Percentiles rank a stretch among this genome's conserved stretches.
Evolutionary conservation across 2,329 filamentous ascomycete species (phyloP).

Genomic region (Amauroascus niger): DNA sequence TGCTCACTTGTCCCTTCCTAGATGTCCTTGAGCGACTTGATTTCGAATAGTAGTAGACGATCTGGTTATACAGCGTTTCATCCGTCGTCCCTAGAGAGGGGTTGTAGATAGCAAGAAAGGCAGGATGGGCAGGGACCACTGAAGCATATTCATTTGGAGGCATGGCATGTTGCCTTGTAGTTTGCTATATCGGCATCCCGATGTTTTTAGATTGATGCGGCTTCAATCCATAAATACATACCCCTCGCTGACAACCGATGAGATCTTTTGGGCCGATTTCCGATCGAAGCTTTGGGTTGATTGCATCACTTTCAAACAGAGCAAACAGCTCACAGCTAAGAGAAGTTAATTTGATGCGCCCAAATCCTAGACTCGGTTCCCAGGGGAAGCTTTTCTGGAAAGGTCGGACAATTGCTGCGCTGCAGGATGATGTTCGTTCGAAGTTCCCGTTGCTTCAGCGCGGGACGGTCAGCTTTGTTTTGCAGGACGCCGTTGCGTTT

Average conservation of each 20-base stretch:
- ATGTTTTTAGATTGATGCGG: too few relatives aligned
- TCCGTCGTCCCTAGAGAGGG: slow-evolving; percentile 65
- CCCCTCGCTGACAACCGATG: too few relatives aligned
- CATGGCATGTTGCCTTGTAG: slow-evolving; percentile 25
- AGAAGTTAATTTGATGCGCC: too few relatives aligned
- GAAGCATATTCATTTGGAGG: slow-evolving; percentile 29
- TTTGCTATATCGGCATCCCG: neutral
- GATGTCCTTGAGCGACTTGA: slow-evolving; percentile 22
- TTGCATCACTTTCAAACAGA: slow-evolving; percentile 8
- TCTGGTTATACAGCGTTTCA: slow-evolving; percentile 67
- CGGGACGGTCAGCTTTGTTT: neutral
- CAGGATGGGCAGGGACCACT: slow-evolving; percentile 68
- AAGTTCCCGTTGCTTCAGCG: neutral
- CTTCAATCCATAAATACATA: too few relatives aligned
- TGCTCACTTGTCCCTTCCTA: slow-evolving; percentile 19
- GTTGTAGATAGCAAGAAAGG: slow-evolving; percentile 92
- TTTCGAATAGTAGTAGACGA: slow-evolving; percentile 79
- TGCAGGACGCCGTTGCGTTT: neutral
- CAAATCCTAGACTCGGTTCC: neutral
- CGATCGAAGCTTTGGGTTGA: neutral
- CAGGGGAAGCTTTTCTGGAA: neutral
- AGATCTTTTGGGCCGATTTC: too few relatives aligned
- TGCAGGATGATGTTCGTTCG: slow-evolving; percentile 1
- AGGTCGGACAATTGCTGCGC: neutral
- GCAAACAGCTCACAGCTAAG: neutral